phyloP scores from a whole-genome alignment of 129 eudicot species.

The Artemisia annua region DNA sequence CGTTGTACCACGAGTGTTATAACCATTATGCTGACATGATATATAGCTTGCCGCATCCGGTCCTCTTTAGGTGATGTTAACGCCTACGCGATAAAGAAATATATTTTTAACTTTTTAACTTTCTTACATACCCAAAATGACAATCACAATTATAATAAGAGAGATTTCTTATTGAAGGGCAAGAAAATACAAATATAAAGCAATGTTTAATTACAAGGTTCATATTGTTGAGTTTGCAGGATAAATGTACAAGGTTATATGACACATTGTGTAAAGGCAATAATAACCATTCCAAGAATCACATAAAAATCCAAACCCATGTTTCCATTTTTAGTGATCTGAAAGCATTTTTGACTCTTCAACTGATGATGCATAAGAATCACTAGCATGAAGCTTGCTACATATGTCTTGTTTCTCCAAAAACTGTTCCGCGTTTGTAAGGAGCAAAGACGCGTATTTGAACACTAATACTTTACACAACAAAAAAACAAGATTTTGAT shows the following conservation, averaged over 20 bases:
- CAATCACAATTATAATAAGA: no score
- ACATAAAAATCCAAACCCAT: not conserved
- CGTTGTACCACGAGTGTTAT: no score
- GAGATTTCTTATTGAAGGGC: not conserved
- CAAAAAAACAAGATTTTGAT: not conserved
- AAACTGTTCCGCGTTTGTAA: conserved; percentile 61
- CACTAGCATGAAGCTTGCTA: conserved; percentile 69
- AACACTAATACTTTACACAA: conserved; percentile 83
- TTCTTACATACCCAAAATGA: no score
- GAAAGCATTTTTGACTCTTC: conserved; percentile 42
- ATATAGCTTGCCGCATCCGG: no score
- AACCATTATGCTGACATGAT: no score
- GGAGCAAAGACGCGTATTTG: conserved; percentile 73
- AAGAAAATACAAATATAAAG: conserved; percentile 25
- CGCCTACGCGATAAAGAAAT: no score
- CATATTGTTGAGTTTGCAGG: not conserved
- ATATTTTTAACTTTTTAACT: no score
- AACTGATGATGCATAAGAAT: conserved; percentile 18
- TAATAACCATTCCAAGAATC: not conserved
- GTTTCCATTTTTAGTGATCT: conserved; percentile 37
- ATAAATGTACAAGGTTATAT: conserved; percentile 29
- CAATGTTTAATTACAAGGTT: conserved; percentile 32
- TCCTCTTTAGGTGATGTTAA: no score
- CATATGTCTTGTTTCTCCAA: conserved; percentile 77
- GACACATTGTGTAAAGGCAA: conserved; percentile 19